Evolutionary conservation across 345 rosid genomes (phyloP).

Genomic region (Salix udensis): DNA sequence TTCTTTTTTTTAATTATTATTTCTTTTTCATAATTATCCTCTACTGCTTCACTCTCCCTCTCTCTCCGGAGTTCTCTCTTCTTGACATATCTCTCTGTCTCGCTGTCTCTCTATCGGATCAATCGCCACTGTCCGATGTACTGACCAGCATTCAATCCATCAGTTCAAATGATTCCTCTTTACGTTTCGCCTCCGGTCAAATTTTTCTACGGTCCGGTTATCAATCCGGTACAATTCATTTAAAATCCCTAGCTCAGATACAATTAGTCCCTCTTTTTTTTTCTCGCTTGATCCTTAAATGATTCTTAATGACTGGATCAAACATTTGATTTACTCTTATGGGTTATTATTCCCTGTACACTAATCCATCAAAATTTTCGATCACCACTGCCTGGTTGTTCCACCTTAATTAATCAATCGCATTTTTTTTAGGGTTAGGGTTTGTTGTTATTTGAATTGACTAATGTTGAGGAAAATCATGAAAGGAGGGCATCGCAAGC

Average conservation of each 20-base stretch:
- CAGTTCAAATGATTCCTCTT: not conserved
- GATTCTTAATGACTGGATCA: not conserved
- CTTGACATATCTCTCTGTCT: not conserved
- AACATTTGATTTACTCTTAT: constrained; percentile 1
- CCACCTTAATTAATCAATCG: not conserved
- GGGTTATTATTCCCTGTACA: constrained; percentile 27
- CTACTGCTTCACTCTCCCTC: not conserved
- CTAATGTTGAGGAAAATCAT: constrained; percentile 81
- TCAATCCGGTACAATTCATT: constrained; percentile 13
- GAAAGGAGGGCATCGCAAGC: constrained; percentile 67
- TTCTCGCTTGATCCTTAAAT: not conserved
- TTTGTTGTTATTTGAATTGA: not conserved
- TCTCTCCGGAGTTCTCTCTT: not conserved
- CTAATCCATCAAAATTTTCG: constrained; percentile 12
- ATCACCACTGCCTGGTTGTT: not conserved
- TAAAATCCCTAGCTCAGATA: constrained; percentile 14
- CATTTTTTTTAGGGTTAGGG: constrained; percentile 19
- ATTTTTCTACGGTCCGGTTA: constrained; percentile 3
- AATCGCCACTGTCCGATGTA: constrained; percentile 22
- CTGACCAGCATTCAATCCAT: constrained; percentile 9
- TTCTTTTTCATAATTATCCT: not conserved
- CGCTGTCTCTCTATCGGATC: constrained; percentile 7
- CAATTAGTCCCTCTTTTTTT: not conserved
- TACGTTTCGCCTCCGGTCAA: not conserved
- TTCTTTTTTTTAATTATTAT: not conserved